Percentiles rank a stretch among this genome's conserved stretches.
These are phyloP conservation scores for Apophysomyces sp. DNA, from an alignment of 371 early-diverging fungal genomes.

Conservation along the genomic window DNA sequence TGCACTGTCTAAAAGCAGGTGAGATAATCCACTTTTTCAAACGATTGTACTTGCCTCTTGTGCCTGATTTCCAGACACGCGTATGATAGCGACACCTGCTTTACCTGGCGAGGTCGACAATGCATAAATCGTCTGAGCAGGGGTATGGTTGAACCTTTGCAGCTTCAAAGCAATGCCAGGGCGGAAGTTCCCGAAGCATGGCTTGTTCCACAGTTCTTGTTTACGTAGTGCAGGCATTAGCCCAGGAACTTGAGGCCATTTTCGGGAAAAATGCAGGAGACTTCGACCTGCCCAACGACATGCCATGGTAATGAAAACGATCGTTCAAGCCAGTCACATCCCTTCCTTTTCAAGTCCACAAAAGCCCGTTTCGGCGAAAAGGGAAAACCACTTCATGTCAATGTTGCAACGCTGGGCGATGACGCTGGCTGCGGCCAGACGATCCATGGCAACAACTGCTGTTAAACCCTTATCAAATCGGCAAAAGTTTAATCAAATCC, in stretches of 20 bases:
- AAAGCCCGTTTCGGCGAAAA: background rate
- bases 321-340: background rate
- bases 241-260: background rate
- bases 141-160: background rate
- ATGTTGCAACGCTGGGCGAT: background rate
- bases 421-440: background rate
- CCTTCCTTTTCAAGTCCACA: background rate
- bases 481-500: conserved; percentile 42
- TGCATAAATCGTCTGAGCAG: conserved; percentile 66
- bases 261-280: background rate
- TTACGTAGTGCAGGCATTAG: background rate
- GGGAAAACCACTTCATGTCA: background rate
- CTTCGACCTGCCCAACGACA: background rate
- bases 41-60: conserved; percentile 30
- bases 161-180: background rate
- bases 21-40: background rate
- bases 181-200: background rate
- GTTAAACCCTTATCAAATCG: conserved; percentile 37
- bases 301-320: background rate
- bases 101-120: conserved; percentile 76
- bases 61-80: conserved; percentile 69
- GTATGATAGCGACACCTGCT: conserved; percentile 80
- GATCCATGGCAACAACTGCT: background rate
- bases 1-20: background rate
- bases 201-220: background rate